Evolutionary conservation across 306 rosid genomes (phyloP), one percentile per base, ranked within the genome.

Genomic region (Vigna angularis): DNA sequence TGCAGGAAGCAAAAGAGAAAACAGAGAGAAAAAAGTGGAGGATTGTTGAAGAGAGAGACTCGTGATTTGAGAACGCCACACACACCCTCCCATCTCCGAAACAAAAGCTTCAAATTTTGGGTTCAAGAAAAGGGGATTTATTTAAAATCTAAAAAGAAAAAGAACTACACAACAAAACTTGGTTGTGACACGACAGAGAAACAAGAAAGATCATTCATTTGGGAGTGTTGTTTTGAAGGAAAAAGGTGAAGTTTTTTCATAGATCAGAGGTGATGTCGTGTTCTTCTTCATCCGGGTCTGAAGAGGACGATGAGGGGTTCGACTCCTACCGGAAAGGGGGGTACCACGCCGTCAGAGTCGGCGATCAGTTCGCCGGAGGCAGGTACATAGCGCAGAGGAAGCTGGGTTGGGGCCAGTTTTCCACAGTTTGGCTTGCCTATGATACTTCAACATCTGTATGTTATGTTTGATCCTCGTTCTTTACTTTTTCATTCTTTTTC

Each of bases 351-450:
- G 98, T 91, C 22, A 85, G 98, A 78, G 73, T 88, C 70, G 96
- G 87, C 73, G 98, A 95, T 92, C 97, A 89, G 81, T 95, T 95
- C 81, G 89, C 91, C 74, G 90, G 91, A 4, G 98, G 98, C 1
- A 89, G 98, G 14, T 95, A 92, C 70, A 81, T 95, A 20, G 98
- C 98, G 17, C 98, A 95, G 86, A 79, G 93, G 61, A 95, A 95
- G 80, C 92, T 95, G 0, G 98, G 98, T 47, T 95, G 98, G 98
- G 98, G 98, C 67, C 95, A 95, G 56, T 95, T 92, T 86, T 95
- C 98, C 62, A 95, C 98, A 75, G 98, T 95, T 65, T 95, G 98
- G 98, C 98, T 95, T 71, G 98, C 97, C 57, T 92, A 86, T 79
- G 98, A 95, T 57, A 89, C 97, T 62, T 79, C 66, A 55, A 66